phyloP scores from a whole-genome alignment of 306 rosid species.

The Acacia crassicarpa region DNA sequence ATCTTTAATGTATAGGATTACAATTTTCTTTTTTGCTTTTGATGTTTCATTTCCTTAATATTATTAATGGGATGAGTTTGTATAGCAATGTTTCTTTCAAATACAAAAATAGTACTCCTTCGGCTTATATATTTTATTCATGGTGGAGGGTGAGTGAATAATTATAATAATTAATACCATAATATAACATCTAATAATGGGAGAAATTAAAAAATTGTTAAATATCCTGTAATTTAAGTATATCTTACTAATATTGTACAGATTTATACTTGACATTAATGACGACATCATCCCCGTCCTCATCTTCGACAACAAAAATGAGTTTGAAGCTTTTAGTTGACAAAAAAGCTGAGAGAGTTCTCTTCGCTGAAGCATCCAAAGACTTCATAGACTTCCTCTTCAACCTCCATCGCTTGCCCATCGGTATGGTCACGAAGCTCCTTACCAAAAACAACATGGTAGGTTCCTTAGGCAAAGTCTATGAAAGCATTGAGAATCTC shows the following conservation, averaged over 20 bases:
- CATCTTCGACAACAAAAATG: conserved; percentile 13
- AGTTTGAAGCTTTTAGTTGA: conserved; percentile 45
- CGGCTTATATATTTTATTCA: no score
- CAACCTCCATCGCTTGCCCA: conserved; percentile 38
- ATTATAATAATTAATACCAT: no score
- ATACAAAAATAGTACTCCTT: no score
- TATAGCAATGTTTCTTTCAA: no score
- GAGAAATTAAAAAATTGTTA: no score
- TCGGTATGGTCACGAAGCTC: conserved; percentile 24
- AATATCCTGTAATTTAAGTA: no score
- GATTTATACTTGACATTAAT: not conserved
- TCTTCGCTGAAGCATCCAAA: conserved; percentile 58
- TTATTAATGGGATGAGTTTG: no score
- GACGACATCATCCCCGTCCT: not conserved
- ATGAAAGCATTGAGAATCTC: conserved; percentile 42
- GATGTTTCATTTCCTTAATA: no score
- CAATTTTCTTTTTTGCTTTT: no score
- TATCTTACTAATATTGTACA: not conserved
- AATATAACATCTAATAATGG: no score
- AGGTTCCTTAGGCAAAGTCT: conserved; percentile 46
- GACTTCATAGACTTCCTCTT: conserved; percentile 48
- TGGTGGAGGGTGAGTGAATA: no score
- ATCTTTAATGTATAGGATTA: no score
- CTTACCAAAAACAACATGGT: conserved; percentile 36
- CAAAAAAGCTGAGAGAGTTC: conserved; percentile 27